These are phyloP conservation scores for Phaffomyces antillensis DNA, from an alignment of 805 yeast species.

Conservation along the genomic window DNA sequence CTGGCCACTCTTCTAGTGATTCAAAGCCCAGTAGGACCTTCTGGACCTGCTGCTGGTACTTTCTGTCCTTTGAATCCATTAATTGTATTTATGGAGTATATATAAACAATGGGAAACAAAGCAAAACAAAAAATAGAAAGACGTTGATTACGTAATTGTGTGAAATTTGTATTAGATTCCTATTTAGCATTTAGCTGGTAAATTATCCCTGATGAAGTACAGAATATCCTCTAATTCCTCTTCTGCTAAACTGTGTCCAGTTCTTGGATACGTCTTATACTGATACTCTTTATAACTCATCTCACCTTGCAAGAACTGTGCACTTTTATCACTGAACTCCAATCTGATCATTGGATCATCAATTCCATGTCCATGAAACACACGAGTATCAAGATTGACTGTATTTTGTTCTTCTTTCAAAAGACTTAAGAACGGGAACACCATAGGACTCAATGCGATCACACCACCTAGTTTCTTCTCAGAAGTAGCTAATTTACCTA, in stretches of 20 bases:
- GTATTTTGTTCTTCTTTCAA: conserved; percentile 20
- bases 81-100: neutral
- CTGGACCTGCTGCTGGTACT: conserved; percentile 60
- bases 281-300: conserved; percentile 41
- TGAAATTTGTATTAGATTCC: too few species aligned
- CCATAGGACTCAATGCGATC: conserved; percentile 70
- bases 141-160: neutral
- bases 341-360: conserved; percentile 51
- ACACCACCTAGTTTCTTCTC: conserved; percentile 72
- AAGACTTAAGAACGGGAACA: conserved; percentile 23
- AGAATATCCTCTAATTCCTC: conserved; percentile 57
- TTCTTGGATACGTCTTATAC: conserved; percentile 51
- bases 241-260: conserved; percentile 62
- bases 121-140: too few species aligned
- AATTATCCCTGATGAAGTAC: conserved; percentile 32
- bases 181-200: conserved; percentile 8
- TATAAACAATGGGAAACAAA: neutral
- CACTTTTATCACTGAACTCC: conserved; percentile 27
- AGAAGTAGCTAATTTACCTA: conserved; percentile 49
- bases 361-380: conserved; percentile 87
- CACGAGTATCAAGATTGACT: conserved; percentile 59
- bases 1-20: conserved; percentile 94
- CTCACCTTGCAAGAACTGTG: conserved; percentile 35
- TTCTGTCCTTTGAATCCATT: conserved; percentile 57
- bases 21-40: conserved; percentile 72